Percentiles rank a stretch among this genome's conserved stretches.
Evolutionary conservation across 2,329 filamentous ascomycete genomes (phyloP).

Genomic region (Aspergillus aculeatus): DNA sequence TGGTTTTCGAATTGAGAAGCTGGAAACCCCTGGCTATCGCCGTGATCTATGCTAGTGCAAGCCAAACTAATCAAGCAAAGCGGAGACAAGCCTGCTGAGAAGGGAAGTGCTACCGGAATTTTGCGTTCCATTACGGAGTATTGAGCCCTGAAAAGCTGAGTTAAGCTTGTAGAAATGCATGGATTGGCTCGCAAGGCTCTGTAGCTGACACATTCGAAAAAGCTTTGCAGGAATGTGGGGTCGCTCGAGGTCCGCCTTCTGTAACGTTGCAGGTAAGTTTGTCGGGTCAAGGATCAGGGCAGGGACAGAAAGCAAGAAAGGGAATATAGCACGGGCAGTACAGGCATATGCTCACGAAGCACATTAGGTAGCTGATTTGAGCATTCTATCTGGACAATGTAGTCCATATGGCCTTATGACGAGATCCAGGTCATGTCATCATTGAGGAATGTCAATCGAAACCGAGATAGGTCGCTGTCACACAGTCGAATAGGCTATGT

Average conservation of each 20-base stretch:
- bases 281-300: neutral
- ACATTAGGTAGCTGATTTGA: no score
- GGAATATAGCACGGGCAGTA: no score
- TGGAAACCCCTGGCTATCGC: neutral
- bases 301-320: neutral
- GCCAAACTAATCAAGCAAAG: neutral
- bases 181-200: neutral
- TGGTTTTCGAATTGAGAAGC: neutral
- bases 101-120: neutral
- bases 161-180: neutral
- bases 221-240: slow-evolving; percentile 13
- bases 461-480: neutral
- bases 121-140: neutral
- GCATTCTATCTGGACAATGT: no score
- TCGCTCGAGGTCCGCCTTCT: slow-evolving; percentile 5
- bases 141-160: neutral
- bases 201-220: neutral
- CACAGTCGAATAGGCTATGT: neutral
- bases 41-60: neutral
- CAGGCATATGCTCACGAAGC: no score
- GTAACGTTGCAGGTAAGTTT: slow-evolving; percentile 11
- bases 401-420: no score
- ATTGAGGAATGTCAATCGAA: neutral
- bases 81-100: neutral
- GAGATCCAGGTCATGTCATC: neutral